Conservation (phyloP, 2,329 filamentous ascomycete species). For the Ilyonectria robusta region DNA sequence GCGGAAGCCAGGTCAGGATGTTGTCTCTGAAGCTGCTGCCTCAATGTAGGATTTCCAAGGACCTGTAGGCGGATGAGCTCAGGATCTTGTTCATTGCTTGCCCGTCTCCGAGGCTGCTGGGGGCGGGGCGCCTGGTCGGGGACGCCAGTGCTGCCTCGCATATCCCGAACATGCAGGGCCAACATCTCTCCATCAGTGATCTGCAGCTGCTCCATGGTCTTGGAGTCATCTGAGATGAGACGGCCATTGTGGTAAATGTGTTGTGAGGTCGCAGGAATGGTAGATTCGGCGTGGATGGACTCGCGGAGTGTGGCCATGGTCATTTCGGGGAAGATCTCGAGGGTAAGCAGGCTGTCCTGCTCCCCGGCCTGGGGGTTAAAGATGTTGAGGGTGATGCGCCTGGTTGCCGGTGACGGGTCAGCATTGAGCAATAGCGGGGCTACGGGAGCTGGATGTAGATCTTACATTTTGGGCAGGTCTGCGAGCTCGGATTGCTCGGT, state of each 20-base stretch:
- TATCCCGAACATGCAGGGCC: constrained; percentile 82
- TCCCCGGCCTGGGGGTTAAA: constrained; percentile 77
- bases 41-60: constrained; percentile 81
- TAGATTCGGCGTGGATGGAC: constrained; percentile 87
- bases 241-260: constrained; percentile 93
- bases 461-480: constrained; percentile 40
- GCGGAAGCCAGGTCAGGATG: constrained; percentile 84
- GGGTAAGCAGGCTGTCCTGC: constrained; percentile 82
- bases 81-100: constrained; percentile 70
- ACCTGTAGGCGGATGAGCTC: constrained; percentile 89
- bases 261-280: constrained; percentile 79
- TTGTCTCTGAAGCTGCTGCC: constrained; percentile 78
- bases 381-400: constrained; percentile 91
- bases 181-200: constrained; percentile 94
- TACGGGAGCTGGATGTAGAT: constrained; percentile 12
- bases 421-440: constrained; percentile 25
- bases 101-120: constrained; percentile 52
- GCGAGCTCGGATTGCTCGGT: neutral
- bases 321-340: constrained; percentile 87
- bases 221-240: constrained; percentile 81
- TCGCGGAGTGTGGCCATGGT: constrained; percentile 88
- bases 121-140: constrained; percentile 53
- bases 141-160: constrained; percentile 63
- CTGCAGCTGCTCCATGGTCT: constrained; percentile 85
- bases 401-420: constrained; percentile 55